phyloP scores from a whole-genome alignment of 768 basidiomycete species.

The Lentinula aciculospora region DNA sequence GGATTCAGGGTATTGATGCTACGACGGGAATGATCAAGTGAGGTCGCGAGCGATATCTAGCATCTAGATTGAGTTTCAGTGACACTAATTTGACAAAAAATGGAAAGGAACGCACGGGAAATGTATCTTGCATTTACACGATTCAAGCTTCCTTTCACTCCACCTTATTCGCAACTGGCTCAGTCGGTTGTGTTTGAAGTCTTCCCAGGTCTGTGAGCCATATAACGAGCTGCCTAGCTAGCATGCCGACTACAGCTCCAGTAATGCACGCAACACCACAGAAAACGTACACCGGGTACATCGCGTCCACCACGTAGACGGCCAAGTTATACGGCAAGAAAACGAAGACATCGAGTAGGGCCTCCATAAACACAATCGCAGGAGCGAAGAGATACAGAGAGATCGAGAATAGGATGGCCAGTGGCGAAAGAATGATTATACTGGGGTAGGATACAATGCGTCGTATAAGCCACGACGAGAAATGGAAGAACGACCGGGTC shows the following conservation, averaged over 20 bases:
- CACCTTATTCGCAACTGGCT: not conserved
- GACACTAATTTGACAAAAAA: too few species aligned
- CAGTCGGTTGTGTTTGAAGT: not conserved
- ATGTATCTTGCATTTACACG: not conserved
- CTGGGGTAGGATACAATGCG: not conserved
- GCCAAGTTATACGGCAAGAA: slow-evolving; percentile 37
- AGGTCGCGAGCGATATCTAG: too few species aligned
- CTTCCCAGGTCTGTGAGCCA: not conserved
- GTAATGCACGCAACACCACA: slow-evolving; percentile 50
- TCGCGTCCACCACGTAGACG: slow-evolving; percentile 30
- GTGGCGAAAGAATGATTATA: not conserved
- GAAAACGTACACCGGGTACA: slow-evolving; percentile 55
- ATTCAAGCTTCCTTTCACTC: not conserved
- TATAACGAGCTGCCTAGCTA: slow-evolving; percentile 15
- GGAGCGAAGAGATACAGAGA: slow-evolving; percentile 44
- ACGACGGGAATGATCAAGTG: too few species aligned
- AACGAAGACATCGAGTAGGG: slow-evolving; percentile 36
- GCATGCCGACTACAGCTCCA: slow-evolving; percentile 38
- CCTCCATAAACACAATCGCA: slow-evolving; percentile 31
- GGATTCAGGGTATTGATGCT: too few species aligned
- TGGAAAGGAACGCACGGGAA: not conserved
- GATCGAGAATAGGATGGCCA: slow-evolving; percentile 22
- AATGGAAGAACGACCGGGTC: not conserved
- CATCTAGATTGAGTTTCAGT: too few species aligned
- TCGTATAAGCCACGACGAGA: not conserved